Evolutionary conservation across 2,329 filamentous ascomycete species (phyloP).

Genomic region (Beauveria sp.): DNA sequence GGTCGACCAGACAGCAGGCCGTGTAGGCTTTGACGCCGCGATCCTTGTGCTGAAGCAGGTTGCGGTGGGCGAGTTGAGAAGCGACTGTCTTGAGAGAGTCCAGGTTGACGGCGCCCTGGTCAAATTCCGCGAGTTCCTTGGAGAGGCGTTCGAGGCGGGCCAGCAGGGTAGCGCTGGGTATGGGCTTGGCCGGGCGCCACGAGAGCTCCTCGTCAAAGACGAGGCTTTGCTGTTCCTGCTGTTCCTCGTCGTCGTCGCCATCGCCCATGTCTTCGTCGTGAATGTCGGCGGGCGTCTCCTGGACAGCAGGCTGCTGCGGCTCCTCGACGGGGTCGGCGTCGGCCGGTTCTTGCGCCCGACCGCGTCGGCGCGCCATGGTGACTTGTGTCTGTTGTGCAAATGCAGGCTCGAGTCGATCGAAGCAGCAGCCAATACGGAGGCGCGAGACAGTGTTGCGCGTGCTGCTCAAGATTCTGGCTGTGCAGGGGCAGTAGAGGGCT

Average conservation of each 20-base stretch:
- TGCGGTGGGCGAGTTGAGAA: constrained; percentile 73
- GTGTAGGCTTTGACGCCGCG: constrained; percentile 85
- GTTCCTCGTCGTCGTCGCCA: constrained; percentile 19
- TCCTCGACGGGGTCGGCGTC: constrained; percentile 5
- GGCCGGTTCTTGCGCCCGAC: constrained; percentile 20
- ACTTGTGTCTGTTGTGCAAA: constrained; percentile 14
- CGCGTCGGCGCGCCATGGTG: constrained; percentile 30
- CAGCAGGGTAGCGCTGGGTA: constrained; percentile 74
- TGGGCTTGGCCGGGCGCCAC: constrained; percentile 87
- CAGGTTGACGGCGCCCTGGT: constrained; percentile 78
- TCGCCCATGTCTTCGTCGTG: constrained; percentile 15
- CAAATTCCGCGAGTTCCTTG: constrained; percentile 75
- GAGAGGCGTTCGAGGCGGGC: constrained; percentile 72
- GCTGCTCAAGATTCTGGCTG: neutral
- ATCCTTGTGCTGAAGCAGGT: constrained; percentile 85
- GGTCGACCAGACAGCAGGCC: constrained; percentile 84
- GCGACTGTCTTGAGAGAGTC: constrained; percentile 80
- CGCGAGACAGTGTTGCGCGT: neutral
- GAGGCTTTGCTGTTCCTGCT: constrained; percentile 38
- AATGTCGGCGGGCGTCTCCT: constrained; percentile 14
- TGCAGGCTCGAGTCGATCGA: neutral
- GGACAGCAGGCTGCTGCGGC: constrained; percentile 12
- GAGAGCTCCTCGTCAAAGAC: constrained; percentile 80
- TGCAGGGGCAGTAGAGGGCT: neutral
- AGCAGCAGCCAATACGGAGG: neutral